Percentiles rank a stretch among this genome's conserved stretches.
Conservation (phyloP, 1,284 basidiomycete species). For the Coriolopsis trogii region DNA sequence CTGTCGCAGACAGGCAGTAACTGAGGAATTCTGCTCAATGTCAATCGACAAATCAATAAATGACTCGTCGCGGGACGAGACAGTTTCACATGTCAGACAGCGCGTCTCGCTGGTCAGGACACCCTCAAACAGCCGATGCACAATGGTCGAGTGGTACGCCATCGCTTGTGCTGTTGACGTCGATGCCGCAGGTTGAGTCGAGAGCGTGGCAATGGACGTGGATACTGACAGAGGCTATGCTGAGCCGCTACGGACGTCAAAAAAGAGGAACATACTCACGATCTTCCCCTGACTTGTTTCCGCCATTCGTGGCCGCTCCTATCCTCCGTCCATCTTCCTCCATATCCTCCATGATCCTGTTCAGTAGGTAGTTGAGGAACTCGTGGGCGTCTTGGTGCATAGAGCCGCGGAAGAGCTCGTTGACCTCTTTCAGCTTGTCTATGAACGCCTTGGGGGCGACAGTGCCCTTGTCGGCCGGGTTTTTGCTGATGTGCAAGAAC, state of each 20-base stretch:
- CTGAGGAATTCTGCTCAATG: conserved; percentile 95
- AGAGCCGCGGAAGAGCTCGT: conserved; percentile 83
- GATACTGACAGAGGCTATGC: conserved; percentile 44
- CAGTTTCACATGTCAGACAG: conserved; percentile 95
- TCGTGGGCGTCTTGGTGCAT: conserved; percentile 98
- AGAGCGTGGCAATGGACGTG: conserved; percentile 57
- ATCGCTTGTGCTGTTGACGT: conserved; percentile 31
- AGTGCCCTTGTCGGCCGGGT: conserved; percentile 79
- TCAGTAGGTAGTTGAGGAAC: conserved; percentile 94
- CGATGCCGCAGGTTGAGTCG: conserved; percentile 30
- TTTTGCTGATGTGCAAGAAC: conserved; percentile 81
- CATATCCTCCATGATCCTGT: conserved; percentile 92
- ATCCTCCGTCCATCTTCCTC: conserved; percentile 64
- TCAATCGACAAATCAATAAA: conserved; percentile 98
- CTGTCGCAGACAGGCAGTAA: conserved; percentile 93
- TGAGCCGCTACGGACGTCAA: background rate
- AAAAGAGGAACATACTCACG: conserved; percentile 47
- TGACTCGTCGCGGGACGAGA: conserved; percentile 94
- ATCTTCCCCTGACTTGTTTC: conserved; percentile 48
- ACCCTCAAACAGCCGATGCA: conserved; percentile 94
- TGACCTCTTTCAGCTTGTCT: conserved; percentile 87
- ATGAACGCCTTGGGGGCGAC: conserved; percentile 89
- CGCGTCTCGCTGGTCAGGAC: conserved; percentile 94
- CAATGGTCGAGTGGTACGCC: conserved; percentile 65
- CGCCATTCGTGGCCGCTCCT: conserved; percentile 26